Evolutionary conservation across 495 filamentous ascomycete genomes (phyloP), one percentile per base, ranked within the genome.

Genomic region (Pyrenopolyporus hunteri): DNA sequence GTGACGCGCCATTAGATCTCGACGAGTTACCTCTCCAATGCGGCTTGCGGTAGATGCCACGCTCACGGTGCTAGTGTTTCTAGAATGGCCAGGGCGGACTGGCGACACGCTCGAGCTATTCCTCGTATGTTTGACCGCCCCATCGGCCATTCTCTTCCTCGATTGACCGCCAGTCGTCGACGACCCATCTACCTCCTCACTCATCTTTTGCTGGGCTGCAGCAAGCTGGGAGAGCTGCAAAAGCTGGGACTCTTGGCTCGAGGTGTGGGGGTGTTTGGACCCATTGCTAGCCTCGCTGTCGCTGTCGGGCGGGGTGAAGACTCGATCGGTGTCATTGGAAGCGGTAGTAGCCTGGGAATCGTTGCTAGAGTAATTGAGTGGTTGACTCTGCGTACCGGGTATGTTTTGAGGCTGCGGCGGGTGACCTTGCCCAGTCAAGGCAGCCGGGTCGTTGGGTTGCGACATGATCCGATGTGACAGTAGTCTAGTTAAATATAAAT

Each of bases 1-100:
- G 17, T 23, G 39, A 49, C 48, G 22, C 46, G 52, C 45, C 40
- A 9, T 50, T 8, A 2, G 2, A 52, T 53, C 8, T 13, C n/a
- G 9, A 58, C 20, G 16, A 76, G 73, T 68, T 83, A 91, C 90
- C 82, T 92, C 89, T 70, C 86, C 86, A 67, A 92, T 89, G 66
- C 83, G 86, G 63, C 81, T 88, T 45, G 81, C 74, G 3, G 73
- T 78, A 23, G 81, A 83, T 17, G 84, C 81, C 42, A 78, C 48
- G 68, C 79, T 82, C 29, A 85, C 73, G 29, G 81, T 78, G 69
- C 89, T 90, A 40, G 83, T 84, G 63, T 83, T 92, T 70, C 86
- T 82, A 11, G 88, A 89, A 63, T 91, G 89, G 43, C 81, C 72
- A 33, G 59, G 61, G 20, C 74, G 71, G 7, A 75, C 59, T 35